Base-by-base conservation (phyloP, 2,329 filamentous ascomycete species). In the Samsoniella hepiali region DNA sequence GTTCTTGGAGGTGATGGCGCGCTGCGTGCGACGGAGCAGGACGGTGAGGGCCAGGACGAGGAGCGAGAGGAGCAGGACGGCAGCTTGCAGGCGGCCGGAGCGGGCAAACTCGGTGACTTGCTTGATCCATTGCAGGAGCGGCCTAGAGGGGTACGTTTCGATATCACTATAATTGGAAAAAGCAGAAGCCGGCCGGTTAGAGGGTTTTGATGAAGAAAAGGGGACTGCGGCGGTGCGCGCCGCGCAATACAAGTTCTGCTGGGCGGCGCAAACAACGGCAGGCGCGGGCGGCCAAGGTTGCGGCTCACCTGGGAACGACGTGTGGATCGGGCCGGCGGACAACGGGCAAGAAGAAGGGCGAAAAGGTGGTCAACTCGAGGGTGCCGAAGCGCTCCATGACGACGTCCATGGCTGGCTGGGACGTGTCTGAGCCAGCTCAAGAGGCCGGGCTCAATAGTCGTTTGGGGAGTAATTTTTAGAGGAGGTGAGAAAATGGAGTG, bases 41-140 rank as follows among this genome's bases (percentile, higher is more conserved):
- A 59, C 32, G 15, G 53, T 62, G 66, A 72, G 70, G 36, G 72
- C 66, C 45, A 78, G 65, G 65, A 76, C 73, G 40, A 76, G 57
- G 38, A 75, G 68, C 2, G 79, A 81, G 29, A 74, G 38, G 60
- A 73, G 67, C 45, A 81, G 69, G 32, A 77, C 66, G 34, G 70
- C 84, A 53, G 74, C 68, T 65, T 82, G 80, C 15, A 75, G 69
- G 63, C 74, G 74, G 50, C 79, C 79, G 36, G 77, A 74, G 66
- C 73, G 73, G 57, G 79, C 77, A 66, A 79, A 69, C 3, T 69
- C 68, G 36, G 78, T 76, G 44, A 77, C 68, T 29, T 72, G 49
- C 63, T 72, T 69, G 61, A 81, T 73, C 79, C 80, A 81, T 69
- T 72, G 60, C 42, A 62, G 60, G n/a, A 62, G 51, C 42, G 60